Base-by-base conservation (phyloP, 2,329 filamentous ascomycete species). In the Phymatotrichopsis omnivora region DNA sequence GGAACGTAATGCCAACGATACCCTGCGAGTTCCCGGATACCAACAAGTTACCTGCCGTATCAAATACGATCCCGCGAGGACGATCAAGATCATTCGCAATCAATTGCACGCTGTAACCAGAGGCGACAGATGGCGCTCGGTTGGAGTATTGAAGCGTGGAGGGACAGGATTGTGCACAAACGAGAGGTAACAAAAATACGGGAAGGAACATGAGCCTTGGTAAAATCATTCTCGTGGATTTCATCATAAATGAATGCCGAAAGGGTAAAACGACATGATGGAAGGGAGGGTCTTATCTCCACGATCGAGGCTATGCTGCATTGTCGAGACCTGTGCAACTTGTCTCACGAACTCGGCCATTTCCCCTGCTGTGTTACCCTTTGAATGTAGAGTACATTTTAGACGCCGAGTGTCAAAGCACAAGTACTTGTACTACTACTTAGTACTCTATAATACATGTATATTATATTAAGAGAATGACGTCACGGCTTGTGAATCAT, bases 1-100 rank as follows among this genome's bases (percentile, higher is more conserved):
- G 56, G 24, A 72, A 58, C 1, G 57, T 58, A 32, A 72, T 45
- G 22, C 61, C 65, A 12, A 62, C 56, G 25, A 74, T 62, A 2
- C 71, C 70, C 2, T 56, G 58, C 6, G 65, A 63, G 1, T 60
- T 53, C 40, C 72, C 66, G 30, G 72, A 58, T 12, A 73, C 63
- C 2, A 74, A 60, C 11, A 74, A 60, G 3, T 62, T 65, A 4
- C 69, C 69, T 25, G 62, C 60, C 4, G 48, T 55, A 51, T 74
- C 71, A 44, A 73, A 68, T 4, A 65, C 56, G 38, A 74, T 63
- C 35, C 65, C 61, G 10, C 71, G 64, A 2, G 71, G 71, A 8
- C 60, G 62, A 4, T 56, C 62, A 36, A 72, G 57, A 12, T 63
- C 63, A 20, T 62, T 64, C 29, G 64, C 65, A 17, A 71, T 57